Evolutionary conservation across 768 basidiomycete species (phyloP), one percentile per base, ranked within the genome.

Genomic region (Cyathus striatus): DNA sequence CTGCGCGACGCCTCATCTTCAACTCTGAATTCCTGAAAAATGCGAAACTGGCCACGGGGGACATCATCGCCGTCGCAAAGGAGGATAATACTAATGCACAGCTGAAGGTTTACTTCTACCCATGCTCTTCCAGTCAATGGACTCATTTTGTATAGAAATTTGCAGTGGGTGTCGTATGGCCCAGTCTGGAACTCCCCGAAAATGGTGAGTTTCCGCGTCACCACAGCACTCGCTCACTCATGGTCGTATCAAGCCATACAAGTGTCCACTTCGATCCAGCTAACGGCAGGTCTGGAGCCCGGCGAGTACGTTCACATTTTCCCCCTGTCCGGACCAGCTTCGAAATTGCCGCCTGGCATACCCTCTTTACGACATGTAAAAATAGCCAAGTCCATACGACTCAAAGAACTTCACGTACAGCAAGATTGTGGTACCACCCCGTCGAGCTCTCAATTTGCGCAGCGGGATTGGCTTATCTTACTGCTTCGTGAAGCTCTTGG

Each of bases 151-250:
- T 44, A 56, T 56, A 85, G 83, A 61, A 69, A 34, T 81, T 82
- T 58, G 76, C 81, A 10, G 66, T 89, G 41, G 89, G 88, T 4
- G 64, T 81, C 36, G 73, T 76, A 51, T 90, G 88, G 88, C 86
- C 87, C n/a, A 84, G 82, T 27, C 53, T 72, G 35, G 83, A 86
- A 6, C 42, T 82, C 42, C 56, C 78, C 21, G 70, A 69, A 40
- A 75, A 79, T 47, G 66, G 88, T 85, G 59, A 54, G 80, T 70
- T 46, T 42, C 42, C 27, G 38, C 7, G n/a, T n/a, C n/a, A n/a
- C n/a, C n/a, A n/a, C n/a, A n/a, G n/a, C n/a, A n/a, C n/a, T n/a
- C n/a, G n/a, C 38, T 42, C 33, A 40, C 38, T 33, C 30, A 14
- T 43, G 12, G 46, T 38, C 23, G 21, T 48, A 34, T 52, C 36